A percentile compares a stretch with the other conserved stretches of the same genome.
Conservation (phyloP, 2,329 filamentous ascomycete genomes). For the Aureobasidium vineae region DNA sequence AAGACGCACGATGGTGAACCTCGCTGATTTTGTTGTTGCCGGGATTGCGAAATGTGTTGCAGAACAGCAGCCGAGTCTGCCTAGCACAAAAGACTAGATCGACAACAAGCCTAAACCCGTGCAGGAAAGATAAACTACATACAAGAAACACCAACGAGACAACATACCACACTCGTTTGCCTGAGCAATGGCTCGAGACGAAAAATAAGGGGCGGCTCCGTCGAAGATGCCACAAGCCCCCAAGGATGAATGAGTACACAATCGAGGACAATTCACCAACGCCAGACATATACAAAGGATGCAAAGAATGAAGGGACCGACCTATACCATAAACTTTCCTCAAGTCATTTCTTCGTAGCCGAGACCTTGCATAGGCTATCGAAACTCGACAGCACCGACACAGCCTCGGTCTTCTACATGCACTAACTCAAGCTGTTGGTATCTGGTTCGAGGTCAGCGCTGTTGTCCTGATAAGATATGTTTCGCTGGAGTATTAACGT, state of each 20-base stretch:
- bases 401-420: conserved; percentile 84
- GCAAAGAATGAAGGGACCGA: background rate
- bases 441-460: conserved; percentile 53
- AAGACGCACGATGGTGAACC: no score
- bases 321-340: background rate
- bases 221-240: background rate
- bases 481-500: conserved; percentile 39
- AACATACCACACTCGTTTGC: background rate
- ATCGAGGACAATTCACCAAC: background rate
- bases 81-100: background rate
- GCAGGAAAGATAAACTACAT: conserved; percentile 1
- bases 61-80: background rate
- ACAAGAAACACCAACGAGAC: background rate
- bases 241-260: background rate
- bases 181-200: background rate
- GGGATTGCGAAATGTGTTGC: background rate
- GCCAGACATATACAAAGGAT: conserved; percentile 7
- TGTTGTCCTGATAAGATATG: background rate
- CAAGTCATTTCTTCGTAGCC: conserved; percentile 15
- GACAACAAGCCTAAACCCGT: background rate
- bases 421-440: conserved; percentile 88
- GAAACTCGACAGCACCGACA: conserved; percentile 83
- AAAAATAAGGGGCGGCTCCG: background rate
- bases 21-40: background rate
- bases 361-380: conserved; percentile 45